Evolutionary conservation across 140 eudicot genomes (phyloP), one percentile per base, ranked within the genome.

Genomic region (Bidens hawaiensis): DNA sequence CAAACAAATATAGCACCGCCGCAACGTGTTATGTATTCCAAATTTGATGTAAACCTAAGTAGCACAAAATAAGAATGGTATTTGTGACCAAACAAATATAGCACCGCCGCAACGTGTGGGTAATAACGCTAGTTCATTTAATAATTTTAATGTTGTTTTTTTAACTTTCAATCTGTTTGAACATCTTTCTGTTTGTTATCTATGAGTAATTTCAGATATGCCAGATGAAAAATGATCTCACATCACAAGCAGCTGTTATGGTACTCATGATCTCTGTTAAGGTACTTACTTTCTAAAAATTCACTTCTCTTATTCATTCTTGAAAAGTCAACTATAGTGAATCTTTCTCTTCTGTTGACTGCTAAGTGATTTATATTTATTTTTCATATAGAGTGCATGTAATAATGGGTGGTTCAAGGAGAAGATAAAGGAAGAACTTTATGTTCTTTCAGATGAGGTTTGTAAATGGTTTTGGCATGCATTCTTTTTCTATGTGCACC

Each of bases 231-330:
- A 75, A 67, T 62, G 97, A 86, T 57, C 48, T 56, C 49, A n/a
- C 55, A 26, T 62, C 73, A 63, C 95, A 66, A 73, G 94, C 97
- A 34, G 83, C 88, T 42, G 59, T 80, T 47, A 81, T 90, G 95
- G 90, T 83, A 55, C 87, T 90, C 60, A 77, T 90, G 90, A 81
- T 90, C 45, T 86, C 97, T 24, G 81, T 90, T 23, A 90, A 90
- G 95, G 97, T 90, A 89, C 68, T 34, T 30, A 38, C 40, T 27
- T 28, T 55, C 21, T 27, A 28, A 28, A 55, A 5, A 24, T n/a
- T n/a, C n/a, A n/a, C n/a, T n/a, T n/a, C n/a, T n/a, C n/a, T n/a
- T n/a, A n/a, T n/a, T n/a, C n/a, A n/a, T n/a, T n/a, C n/a, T n/a
- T n/a, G n/a, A n/a, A n/a, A n/a, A n/a, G 26, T 16, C n/a, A 16